phyloP scores from a whole-genome alignment of 306 rosid genomes.

The Lathyrus sativus region DNA sequence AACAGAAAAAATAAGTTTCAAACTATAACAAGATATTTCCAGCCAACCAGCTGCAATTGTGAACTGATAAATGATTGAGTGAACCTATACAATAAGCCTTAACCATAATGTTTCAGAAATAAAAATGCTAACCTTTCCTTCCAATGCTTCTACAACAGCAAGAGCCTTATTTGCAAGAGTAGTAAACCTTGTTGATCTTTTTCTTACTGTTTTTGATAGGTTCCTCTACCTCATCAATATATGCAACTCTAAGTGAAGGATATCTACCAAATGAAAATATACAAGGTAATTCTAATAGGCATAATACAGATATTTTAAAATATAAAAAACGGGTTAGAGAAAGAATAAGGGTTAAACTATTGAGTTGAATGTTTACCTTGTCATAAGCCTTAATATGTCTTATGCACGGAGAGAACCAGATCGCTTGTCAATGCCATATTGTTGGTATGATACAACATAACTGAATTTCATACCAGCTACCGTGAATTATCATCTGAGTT shows the following conservation, averaged over 20 bases:
- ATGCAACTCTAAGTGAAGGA: slow-evolving; percentile 96
- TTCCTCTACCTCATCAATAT: slow-evolving; percentile 92
- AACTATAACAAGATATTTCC: too few relatives aligned
- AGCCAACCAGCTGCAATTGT: too few relatives aligned
- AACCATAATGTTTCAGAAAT: too few relatives aligned
- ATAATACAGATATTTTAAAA: slow-evolving; percentile 17
- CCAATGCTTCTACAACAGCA: too few relatives aligned
- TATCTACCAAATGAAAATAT: slow-evolving; percentile 56
- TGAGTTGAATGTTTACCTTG: slow-evolving; percentile 54
- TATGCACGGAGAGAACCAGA: slow-evolving; percentile 80
- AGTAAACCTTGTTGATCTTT: slow-evolving; percentile 79
- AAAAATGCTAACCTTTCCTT: too few relatives aligned
- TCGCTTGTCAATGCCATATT: slow-evolving; percentile 89
- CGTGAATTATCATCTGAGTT: slow-evolving; percentile 68
- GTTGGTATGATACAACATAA: slow-evolving; percentile 94
- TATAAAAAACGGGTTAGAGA: not conserved
- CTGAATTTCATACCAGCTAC: slow-evolving; percentile 96
- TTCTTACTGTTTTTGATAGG: slow-evolving; percentile 69
- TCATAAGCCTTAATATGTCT: slow-evolving; percentile 88
- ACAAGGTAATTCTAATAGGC: slow-evolving; percentile 8
- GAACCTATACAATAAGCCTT: too few relatives aligned
- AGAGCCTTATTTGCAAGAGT: too few relatives aligned
- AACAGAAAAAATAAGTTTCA: too few relatives aligned
- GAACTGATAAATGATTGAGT: too few relatives aligned
- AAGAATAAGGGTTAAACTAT: not conserved